Conservation (phyloP, 345 rosid genomes). For the Linum usitatissimum region DNA sequence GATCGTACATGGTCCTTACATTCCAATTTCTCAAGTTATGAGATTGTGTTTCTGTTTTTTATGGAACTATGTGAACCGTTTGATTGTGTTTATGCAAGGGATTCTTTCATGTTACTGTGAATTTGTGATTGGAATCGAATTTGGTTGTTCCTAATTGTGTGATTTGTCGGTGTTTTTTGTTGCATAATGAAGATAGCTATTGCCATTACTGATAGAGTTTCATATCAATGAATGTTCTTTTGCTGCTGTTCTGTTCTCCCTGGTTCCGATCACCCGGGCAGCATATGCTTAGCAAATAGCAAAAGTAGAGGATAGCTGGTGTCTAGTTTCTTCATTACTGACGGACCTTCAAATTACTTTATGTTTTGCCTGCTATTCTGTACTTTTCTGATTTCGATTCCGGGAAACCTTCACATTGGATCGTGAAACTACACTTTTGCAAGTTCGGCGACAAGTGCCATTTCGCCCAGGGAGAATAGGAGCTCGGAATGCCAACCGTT, state of each 20-base stretch:
- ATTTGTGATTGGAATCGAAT: neutral
- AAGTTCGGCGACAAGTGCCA: constrained; percentile 75
- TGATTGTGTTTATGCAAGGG: neutral
- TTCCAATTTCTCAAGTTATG: neutral
- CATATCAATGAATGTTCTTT: too few relatives aligned
- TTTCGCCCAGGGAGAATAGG: constrained; percentile 85
- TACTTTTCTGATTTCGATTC: neutral
- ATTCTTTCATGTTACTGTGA: neutral
- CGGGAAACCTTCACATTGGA: too few relatives aligned
- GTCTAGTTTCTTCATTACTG: too few relatives aligned
- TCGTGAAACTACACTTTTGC: neutral
- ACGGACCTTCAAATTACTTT: too few relatives aligned
- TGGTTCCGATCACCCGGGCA: too few relatives aligned
- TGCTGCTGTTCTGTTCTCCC: too few relatives aligned
- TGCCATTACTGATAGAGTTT: too few relatives aligned
- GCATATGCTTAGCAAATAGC: too few relatives aligned
- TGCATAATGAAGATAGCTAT: too few relatives aligned
- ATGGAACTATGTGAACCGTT: neutral
- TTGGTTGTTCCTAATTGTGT: neutral
- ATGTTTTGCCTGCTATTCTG: too few relatives aligned
- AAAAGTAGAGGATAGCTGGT: too few relatives aligned
- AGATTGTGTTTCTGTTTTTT: too few relatives aligned
- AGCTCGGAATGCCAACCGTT: constrained; percentile 46
- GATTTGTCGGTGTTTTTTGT: neutral
- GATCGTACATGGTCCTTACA: neutral